Evolutionary conservation across 805 yeast genomes (phyloP).

Genomic region (Wickerhamiella alocasiicola): DNA sequence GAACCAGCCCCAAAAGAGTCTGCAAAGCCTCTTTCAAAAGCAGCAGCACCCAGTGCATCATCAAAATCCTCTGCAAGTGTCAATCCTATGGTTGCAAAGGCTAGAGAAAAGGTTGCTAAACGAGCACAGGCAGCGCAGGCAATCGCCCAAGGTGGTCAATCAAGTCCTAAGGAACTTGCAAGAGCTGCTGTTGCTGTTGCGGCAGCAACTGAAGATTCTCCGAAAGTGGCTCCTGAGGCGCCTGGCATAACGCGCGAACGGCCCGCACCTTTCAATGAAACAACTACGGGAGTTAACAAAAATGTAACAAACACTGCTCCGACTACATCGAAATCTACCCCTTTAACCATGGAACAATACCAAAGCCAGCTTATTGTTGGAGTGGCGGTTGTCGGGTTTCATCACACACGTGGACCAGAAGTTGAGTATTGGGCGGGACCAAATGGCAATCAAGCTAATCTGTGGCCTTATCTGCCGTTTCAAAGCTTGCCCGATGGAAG

Average conservation of each 20-base stretch:
- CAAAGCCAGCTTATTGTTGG: slow-evolving; percentile 74
- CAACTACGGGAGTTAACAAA: not conserved
- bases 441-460: slow-evolving; percentile 30
- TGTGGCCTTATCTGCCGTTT: slow-evolving; percentile 85
- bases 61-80: too few species aligned
- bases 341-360: slow-evolving; percentile 11
- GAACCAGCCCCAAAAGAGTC: too few species aligned
- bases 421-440: slow-evolving; percentile 76
- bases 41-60: too few species aligned
- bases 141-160: too few species aligned
- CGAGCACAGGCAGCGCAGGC: too few species aligned
- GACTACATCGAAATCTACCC: not conserved
- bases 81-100: too few species aligned
- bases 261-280: not conserved
- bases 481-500: slow-evolving; percentile 96
- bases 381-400: slow-evolving; percentile 82
- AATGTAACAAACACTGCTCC: not conserved
- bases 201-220: too few species aligned
- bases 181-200: too few species aligned
- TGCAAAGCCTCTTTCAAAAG: too few species aligned
- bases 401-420: slow-evolving; percentile 88
- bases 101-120: too few species aligned
- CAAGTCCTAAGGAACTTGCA: too few species aligned
- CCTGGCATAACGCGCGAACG: not conserved
- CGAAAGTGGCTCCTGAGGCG: not conserved